Evolutionary conservation across 1,284 basidiomycete species (phyloP).

Genomic region (Mycena sp.): DNA sequence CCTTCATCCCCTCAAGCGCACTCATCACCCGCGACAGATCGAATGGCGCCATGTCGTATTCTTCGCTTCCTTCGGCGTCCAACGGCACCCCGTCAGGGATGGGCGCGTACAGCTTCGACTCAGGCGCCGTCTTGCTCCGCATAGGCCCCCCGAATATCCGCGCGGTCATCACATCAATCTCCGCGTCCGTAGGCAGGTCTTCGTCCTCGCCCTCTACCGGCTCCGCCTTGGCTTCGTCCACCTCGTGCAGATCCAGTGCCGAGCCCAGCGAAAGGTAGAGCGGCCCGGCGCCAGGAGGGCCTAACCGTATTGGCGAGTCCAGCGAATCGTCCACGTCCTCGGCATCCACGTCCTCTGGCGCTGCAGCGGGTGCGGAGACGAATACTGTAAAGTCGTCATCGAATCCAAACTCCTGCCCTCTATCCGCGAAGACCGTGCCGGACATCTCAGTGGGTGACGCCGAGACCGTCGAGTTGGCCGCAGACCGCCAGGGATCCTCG

Average conservation of each 20-base stretch:
- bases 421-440: constrained; percentile 7
- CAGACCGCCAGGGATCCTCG: constrained; percentile 46
- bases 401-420: constrained; percentile 52
- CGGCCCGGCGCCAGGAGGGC: constrained; percentile 33
- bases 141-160: constrained; percentile 60
- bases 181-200: constrained; percentile 58
- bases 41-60: constrained; percentile 58
- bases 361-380: constrained; percentile 62
- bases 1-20: constrained; percentile 74
- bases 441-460: constrained; percentile 38
- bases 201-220: constrained; percentile 48
- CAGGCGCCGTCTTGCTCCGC: neutral
- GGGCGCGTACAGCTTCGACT: neutral
- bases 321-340: constrained; percentile 26
- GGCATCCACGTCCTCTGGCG: constrained; percentile 32
- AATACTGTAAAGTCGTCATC: constrained; percentile 85
- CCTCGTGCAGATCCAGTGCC: constrained; percentile 55
- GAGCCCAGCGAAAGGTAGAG: constrained; percentile 59
- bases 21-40: constrained; percentile 72
- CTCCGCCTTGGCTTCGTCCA: constrained; percentile 39
- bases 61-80: constrained; percentile 37
- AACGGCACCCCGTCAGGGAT: neutral
- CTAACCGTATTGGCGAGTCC: constrained; percentile 16
- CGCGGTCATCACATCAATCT: constrained; percentile 61
- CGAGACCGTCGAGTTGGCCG: constrained; percentile 31